Conservation (phyloP, 2,329 filamentous ascomycete species). For the Ceratocystis cacaofunesta region DNA sequence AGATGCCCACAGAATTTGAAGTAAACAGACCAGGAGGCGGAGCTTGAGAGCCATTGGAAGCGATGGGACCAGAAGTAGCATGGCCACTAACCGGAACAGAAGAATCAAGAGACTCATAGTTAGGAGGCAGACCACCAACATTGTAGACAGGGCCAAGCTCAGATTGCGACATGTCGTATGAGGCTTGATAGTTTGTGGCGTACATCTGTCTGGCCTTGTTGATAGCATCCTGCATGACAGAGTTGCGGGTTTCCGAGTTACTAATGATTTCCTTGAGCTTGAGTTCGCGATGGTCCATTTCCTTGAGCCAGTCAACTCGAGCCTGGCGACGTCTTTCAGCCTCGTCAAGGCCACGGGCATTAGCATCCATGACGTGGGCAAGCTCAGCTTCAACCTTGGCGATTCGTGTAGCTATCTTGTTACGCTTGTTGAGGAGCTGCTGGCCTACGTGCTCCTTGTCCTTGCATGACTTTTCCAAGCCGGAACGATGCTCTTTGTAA, state of each 20-base stretch:
- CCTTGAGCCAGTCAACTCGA: slow-evolving; percentile 32
- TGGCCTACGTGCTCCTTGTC: slow-evolving; percentile 49
- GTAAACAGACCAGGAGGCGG: not conserved
- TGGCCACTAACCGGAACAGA: not conserved
- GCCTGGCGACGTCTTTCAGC: slow-evolving; percentile 44
- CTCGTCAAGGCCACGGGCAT: slow-evolving; percentile 48
- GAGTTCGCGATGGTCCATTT: slow-evolving; percentile 32
- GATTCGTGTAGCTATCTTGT: slow-evolving; percentile 57
- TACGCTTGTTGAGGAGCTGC: slow-evolving; percentile 50
- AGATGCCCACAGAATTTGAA: not conserved
- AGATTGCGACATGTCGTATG: slow-evolving; percentile 1
- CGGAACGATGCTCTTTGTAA: slow-evolving; percentile 43
- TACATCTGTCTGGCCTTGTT: slow-evolving; percentile 26
- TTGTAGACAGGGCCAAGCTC: slow-evolving; percentile 16
- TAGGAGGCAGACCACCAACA: not conserved
- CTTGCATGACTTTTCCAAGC: slow-evolving; percentile 48
- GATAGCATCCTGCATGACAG: slow-evolving; percentile 29
- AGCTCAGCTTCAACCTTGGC: slow-evolving; percentile 59
- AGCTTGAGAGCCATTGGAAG: not conserved
- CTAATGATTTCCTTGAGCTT: slow-evolving; percentile 29
- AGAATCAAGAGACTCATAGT: slow-evolving; percentile 3
- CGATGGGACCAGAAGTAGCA: slow-evolving; percentile 1
- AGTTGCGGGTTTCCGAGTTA: slow-evolving; percentile 25
- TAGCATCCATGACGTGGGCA: slow-evolving; percentile 54
- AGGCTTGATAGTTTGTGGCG: not conserved